Percentiles rank a stretch among this genome's conserved stretches.
phyloP scores from a whole-genome alignment of 768 basidiomycete species.

The Rhodotorula paludigena region DNA sequence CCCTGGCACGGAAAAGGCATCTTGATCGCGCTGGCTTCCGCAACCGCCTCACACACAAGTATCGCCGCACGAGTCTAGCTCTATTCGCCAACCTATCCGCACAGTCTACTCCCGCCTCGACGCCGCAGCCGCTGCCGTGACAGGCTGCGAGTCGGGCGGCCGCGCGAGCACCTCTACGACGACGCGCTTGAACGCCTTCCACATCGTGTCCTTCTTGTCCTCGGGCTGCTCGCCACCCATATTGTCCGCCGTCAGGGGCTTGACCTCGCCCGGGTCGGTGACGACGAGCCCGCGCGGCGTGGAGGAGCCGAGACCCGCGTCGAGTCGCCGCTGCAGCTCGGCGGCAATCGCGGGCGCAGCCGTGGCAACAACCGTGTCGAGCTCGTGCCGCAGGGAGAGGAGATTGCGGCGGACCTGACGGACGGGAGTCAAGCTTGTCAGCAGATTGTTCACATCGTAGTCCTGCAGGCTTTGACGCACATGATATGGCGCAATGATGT shows the following conservation, averaged over 20 bases:
- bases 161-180: conserved; percentile 16
- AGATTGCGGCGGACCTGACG: conserved; percentile 59
- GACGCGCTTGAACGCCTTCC: conserved; percentile 29
- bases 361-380: conserved; percentile 48
- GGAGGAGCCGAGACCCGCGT: background rate
- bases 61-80: no score
- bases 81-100: background rate
- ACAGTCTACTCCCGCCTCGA: background rate
- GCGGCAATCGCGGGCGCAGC: background rate
- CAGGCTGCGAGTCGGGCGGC: conserved; percentile 5
- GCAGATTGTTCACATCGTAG: no score
- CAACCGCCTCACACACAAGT: no score
- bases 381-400: conserved; percentile 58
- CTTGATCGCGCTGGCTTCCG: no score
- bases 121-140: background rate
- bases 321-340: conserved; percentile 24
- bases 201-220: conserved; percentile 30
- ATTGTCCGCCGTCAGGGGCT: conserved; percentile 20
- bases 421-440: conserved; percentile 44
- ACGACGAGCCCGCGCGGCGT: no score
- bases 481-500: conserved; percentile 67
- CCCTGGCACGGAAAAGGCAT: no score
- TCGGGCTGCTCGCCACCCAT: conserved; percentile 30
- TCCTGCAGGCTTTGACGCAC: no score
- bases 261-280: background rate